These are phyloP conservation scores for Nemania bipapillata DNA, from an alignment of 2,329 filamentous ascomycete genomes.

Conservation along the genomic window DNA sequence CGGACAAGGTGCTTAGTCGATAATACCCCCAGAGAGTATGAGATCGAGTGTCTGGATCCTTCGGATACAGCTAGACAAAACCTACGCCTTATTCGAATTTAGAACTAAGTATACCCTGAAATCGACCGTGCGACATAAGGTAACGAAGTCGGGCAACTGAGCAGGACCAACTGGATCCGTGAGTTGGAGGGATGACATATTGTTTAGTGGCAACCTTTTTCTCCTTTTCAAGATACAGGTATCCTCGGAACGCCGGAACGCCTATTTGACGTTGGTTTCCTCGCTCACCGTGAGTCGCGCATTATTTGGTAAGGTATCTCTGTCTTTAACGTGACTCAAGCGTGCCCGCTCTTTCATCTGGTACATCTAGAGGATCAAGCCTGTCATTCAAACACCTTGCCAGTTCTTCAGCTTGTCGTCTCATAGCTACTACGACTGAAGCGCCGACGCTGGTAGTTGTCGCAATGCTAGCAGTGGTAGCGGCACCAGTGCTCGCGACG, in stretches of 20 bases:
- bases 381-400: conserved; percentile 70
- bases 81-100: neutral
- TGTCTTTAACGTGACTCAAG: conserved; percentile 44
- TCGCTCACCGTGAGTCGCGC: neutral
- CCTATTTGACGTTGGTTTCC: neutral
- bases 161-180: neutral
- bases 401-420: conserved; percentile 68
- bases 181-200: neutral
- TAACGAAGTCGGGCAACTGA: neutral
- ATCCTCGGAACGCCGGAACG: neutral
- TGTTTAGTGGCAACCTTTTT: neutral
- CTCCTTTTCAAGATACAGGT: neutral
- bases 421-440: conserved; percentile 62
- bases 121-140: conserved; percentile 1
- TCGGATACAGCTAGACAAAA: neutral
- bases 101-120: neutral
- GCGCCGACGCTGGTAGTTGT: conserved; percentile 54
- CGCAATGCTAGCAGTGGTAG: conserved; percentile 57
- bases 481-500: conserved; percentile 58
- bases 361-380: conserved; percentile 64
- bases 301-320: neutral
- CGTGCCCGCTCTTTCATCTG: conserved; percentile 59
- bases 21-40: neutral
- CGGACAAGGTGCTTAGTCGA: neutral
- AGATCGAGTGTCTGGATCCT: neutral